Conservation (phyloP, 2,329 filamentous ascomycete genomes). For the Bipolaris cookei region DNA sequence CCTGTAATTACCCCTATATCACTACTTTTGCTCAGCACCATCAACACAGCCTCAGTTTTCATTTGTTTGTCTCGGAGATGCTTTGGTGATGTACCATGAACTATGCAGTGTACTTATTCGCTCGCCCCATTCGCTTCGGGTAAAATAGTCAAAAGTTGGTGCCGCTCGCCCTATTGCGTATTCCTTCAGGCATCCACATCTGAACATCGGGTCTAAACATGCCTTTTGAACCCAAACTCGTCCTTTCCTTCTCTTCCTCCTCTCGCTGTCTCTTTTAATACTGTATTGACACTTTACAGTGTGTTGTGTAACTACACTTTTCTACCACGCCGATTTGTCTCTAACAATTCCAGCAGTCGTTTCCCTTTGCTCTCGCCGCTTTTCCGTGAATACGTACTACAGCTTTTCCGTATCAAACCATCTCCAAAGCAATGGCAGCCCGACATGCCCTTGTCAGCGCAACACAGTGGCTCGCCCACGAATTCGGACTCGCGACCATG, state of each 20-base stretch:
- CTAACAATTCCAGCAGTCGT: background rate
- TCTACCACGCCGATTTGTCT: background rate
- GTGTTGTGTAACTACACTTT: background rate
- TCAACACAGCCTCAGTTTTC: too few species aligned
- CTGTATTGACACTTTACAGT: background rate
- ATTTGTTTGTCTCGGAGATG: too few species aligned
- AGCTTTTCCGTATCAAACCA: background rate
- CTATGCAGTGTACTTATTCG: conserved; percentile 1
- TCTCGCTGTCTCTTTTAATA: background rate
- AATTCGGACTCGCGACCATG: conserved; percentile 42
- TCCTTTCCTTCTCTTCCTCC: background rate
- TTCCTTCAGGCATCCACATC: conserved; percentile 19
- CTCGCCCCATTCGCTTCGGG: conserved; percentile 10
- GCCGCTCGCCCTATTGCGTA: conserved; percentile 10
- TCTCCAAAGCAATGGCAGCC: conserved; percentile 25
- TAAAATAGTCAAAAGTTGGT: conserved; percentile 6
- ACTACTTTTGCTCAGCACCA: too few species aligned
- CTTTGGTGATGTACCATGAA: conserved; percentile 4
- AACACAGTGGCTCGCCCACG: conserved; percentile 32
- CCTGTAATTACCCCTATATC: too few species aligned
- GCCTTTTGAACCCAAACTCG: background rate
- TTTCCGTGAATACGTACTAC: conserved; percentile 5
- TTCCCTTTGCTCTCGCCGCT: background rate
- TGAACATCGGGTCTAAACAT: background rate
- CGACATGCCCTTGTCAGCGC: conserved; percentile 11